Evolutionary conservation across 441 rosid species (phyloP), one percentile per base, ranked within the genome.

Genomic region (Sinapis alba): DNA sequence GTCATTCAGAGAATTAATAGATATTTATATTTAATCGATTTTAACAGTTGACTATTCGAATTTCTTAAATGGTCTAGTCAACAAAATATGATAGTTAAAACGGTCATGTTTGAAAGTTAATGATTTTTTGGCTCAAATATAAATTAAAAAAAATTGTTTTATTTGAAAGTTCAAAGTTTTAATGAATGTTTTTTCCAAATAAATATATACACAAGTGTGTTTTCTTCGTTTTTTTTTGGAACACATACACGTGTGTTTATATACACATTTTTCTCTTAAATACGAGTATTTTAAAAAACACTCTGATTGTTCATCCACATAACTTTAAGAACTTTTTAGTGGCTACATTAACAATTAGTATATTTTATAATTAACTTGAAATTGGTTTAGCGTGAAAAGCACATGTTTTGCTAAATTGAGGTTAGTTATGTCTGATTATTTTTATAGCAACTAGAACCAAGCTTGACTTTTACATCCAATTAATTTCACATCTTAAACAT

Each of bases 351-450:
- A 15, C 38, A 66, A 20, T 24, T 7, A n/a, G n/a, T n/a, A 27
- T 16, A 54, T 64, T 23, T 70, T 45, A 18, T n/a, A n/a, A n/a
- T 54, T 26, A 76, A 70, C 43, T 19, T 57, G 71, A 56, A 70
- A 30, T 45, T 54, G 58, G 47, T 63, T 64, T 18, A 50, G 30
- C 62, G 68, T 77, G 68, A 69, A 63, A 65, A 77, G 51, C 61
- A 38, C 67, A 47, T 23, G 68, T 56, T 65, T 69, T 54, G 12
- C 56, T 23, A 65, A 63, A 65, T 13, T 65, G 56, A 34, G 72
- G 67, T 70, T 70, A 70, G 80, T 56, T 70, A 70, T 38, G 62
- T 70, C 15, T 70, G 75, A 76, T 64, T 70, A 41, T 54, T 54
- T 54, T 32, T 62, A 19, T 62, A 21, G 43, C 66, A 70, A 53